A percentile compares a stretch with the other conserved stretches of the same genome.
phyloP scores from a whole-genome alignment of 345 rosid genomes.

The Lepidium didymum region DNA sequence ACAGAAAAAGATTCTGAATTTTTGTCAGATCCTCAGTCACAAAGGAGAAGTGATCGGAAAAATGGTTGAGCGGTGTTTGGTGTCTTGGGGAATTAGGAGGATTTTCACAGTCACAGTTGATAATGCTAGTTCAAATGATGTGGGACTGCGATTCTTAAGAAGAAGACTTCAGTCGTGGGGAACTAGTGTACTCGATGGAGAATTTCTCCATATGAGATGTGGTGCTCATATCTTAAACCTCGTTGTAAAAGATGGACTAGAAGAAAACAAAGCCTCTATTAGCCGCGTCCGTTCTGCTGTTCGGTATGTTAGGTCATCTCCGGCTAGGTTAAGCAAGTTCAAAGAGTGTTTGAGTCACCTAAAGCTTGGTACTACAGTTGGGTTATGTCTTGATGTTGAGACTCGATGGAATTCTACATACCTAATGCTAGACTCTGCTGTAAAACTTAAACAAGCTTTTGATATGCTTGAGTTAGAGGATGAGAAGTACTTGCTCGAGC shows the following conservation, averaged over 20 bases:
- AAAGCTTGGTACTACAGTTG: neutral
- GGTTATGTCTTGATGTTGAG: neutral
- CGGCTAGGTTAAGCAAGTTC: neutral
- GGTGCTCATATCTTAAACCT: neutral
- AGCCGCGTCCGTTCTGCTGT: neutral
- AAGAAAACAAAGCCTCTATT: neutral
- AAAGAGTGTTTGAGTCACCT: neutral
- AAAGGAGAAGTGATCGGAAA: neutral
- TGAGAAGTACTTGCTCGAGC: neutral
- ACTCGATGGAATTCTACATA: neutral
- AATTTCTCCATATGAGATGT: constrained; percentile 1
- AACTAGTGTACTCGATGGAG: neutral
- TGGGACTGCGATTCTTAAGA: neutral
- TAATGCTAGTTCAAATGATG: constrained; percentile 17
- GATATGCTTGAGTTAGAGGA: constrained; percentile 2
- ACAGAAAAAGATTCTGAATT: neutral
- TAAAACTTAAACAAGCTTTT: neutral
- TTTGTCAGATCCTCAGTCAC: neutral
- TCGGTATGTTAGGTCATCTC: neutral
- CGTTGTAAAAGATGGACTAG: neutral
- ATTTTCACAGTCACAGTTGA: constrained; percentile 5
- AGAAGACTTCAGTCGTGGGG: neutral
- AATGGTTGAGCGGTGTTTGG: neutral
- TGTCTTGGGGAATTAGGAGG: constrained; percentile 7
- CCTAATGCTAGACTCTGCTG: neutral